phyloP scores from a whole-genome alignment of 208 protist species.

The Leishmania major region DNA sequence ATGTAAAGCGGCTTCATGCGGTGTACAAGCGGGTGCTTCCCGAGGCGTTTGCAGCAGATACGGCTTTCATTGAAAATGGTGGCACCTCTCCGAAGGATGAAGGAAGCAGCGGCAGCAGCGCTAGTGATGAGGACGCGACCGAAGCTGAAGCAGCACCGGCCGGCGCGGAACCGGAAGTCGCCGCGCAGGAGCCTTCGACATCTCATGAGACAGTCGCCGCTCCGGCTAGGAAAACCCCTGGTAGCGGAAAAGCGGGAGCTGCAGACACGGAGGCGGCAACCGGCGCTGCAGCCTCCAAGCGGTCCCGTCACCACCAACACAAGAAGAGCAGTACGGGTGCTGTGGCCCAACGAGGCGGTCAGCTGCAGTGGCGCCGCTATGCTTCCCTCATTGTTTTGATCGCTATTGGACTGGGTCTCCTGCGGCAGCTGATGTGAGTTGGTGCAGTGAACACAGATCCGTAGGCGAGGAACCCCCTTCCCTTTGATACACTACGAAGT shows the following conservation, averaged over 20 bases:
- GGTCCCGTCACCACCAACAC: neutral
- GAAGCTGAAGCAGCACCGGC: neutral
- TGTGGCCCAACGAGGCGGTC: neutral
- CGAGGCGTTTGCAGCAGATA: slow-evolving; percentile 46
- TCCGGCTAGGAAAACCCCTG: neutral
- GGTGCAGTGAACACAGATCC: neutral
- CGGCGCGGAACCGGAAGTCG: neutral
- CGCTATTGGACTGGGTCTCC: slow-evolving; percentile 17
- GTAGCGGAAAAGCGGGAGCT: neutral
- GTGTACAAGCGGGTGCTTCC: slow-evolving; percentile 58
- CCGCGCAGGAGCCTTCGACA: neutral
- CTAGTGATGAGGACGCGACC: neutral
- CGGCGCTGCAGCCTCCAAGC: neutral
- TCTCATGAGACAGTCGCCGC: neutral
- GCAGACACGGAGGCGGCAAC: neutral
- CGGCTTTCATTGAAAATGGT: slow-evolving; percentile 17
- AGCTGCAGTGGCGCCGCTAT: slow-evolving; percentile 21
- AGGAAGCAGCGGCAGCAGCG: neutral
- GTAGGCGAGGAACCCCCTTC: neutral
- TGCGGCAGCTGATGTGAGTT: slow-evolving; percentile 13
- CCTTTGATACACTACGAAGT: no score
- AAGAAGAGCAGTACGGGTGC: neutral
- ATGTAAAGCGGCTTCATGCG: slow-evolving; percentile 36
- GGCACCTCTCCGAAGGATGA: neutral
- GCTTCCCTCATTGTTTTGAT: slow-evolving; percentile 23